Base-by-base conservation (phyloP, 192 early-diverging fungal genomes). In the Spizellomyces sp. region DNA sequence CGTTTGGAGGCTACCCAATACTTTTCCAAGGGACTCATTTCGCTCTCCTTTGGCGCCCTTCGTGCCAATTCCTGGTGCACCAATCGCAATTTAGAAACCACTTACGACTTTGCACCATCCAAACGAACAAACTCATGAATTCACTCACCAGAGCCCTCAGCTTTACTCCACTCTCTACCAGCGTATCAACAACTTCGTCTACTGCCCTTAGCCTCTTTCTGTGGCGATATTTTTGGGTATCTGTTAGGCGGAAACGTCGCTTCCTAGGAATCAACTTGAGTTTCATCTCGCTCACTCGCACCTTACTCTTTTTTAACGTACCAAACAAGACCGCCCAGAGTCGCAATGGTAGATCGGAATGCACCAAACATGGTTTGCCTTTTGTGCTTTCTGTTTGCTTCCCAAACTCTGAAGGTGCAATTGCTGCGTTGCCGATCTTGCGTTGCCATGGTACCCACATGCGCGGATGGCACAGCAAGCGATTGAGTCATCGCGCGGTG, bases 1-100 rank as follows among this genome's bases (percentile, higher is more conserved):
- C 85, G 74, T 67, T 86, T 86, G 42, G 79, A 80, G 17, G 75
- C 50, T 9, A 82, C 82, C 82, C 82, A 86, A 72, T 86, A 86
- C 69, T 82, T 86, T 63, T 83, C 75, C 56, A 77, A 61, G 17
- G 81, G 70, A 4, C 79, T 75, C 80, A 86, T 72, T 71, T 86
- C 77, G 44, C 17, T 15, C 58, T 79, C 82, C n/a, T 66, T 63
- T 4, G 80, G 80, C 21, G 74, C 72, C 8, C 59, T 42, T 14
- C 76, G 77, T 22, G 75, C 71, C 14, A 74, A 57, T 64, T 86
- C 81, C 82, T 84, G 48, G 48, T 19, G 17, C 12, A 62, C 9
- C 17, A 45, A 5, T 55, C 19, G 7, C 15, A 72, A 19, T 1
- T n/a, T 36, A 43, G 47, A 46, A 19, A 50, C 50, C 7, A 9